These are phyloP conservation scores for Phytophthora idaei DNA, from an alignment of 352 stramenopile species.

Conservation along the genomic window DNA sequence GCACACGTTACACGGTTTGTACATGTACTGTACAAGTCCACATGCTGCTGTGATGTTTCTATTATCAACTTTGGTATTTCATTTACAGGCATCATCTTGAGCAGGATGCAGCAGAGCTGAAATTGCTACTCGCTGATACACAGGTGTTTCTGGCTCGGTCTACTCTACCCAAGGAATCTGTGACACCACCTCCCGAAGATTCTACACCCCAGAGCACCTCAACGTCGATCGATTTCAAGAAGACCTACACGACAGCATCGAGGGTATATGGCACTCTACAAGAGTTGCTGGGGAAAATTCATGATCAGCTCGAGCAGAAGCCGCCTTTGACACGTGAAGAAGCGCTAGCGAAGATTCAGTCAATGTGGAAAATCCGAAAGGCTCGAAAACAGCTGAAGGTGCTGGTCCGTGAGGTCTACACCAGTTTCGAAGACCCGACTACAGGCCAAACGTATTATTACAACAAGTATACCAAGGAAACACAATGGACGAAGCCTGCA, in stretches of 20 bases:
- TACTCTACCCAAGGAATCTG: conserved; percentile 12
- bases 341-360: conserved; percentile 69
- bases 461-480: conserved; percentile 72
- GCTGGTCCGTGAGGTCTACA: conserved; percentile 64
- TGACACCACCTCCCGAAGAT: not conserved
- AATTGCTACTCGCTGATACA: conserved; percentile 58
- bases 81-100: conserved; percentile 61
- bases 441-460: conserved; percentile 82
- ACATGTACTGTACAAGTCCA: not conserved
- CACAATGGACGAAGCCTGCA: conserved; percentile 71
- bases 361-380: conserved; percentile 74
- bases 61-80: conserved; percentile 1
- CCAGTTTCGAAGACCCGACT: conserved; percentile 58
- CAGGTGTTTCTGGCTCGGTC: conserved; percentile 38
- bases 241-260: conserved; percentile 40
- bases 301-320: conserved; percentile 52
- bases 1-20: conserved; percentile 58
- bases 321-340: conserved; percentile 55
- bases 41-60: not conserved
- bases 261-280: conserved; percentile 51
- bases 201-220: not conserved
- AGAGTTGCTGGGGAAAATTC: conserved; percentile 49
- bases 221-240: conserved; percentile 49
- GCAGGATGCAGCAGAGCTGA: conserved; percentile 65
- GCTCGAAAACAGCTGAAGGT: conserved; percentile 71